Base-by-base conservation (phyloP, 2,329 filamentous ascomycete species). In the Macrophomina pseudophaseolina region DNA sequence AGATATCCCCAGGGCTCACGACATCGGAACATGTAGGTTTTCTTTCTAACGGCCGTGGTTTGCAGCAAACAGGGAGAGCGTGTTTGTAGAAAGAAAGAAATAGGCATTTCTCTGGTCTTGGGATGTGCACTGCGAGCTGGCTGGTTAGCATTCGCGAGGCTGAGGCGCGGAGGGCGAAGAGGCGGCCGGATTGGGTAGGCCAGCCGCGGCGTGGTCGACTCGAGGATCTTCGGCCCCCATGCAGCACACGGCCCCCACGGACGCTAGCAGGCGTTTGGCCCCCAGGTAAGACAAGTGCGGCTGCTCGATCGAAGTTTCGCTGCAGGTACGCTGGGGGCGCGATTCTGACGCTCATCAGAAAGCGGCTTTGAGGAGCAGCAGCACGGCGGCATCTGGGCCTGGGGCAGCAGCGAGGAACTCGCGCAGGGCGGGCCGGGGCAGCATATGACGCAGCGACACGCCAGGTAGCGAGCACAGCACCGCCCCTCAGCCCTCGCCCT, bases 1-100 rank as follows among this genome's bases (percentile, higher is more conserved):
- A 56, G 42, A 65, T 65, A 65, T 65, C 49, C 52, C 51, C 42
- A n/a, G 49, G 51, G 38, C 51, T 58, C 28, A 51, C 28, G 59
- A 52, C 23, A 23, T 23, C 23, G 23, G 23, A 44, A 44, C 38
- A 54, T 42, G 33, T 16, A 28, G 9, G n/a, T 40, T 42, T 33
- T 14, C 40, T 42, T 64, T 49, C 14, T 64, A 53, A 64, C 60
- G 60, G 60, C 60, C 48, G 46, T 28, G 42, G 14, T 28, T 4
- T 48, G 28, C 56, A 33, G 53, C 3, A 52, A 44, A 35, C 7
- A 4, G 33, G 9, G 52, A n/a, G 52, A 23, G 23, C 3, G 28
- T 38, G 35, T 58, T 58, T 23, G 56, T 33, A 60, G 42, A 60
- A 33, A 60, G 48, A 48, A n/a, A 38, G 38, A 60, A 60, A 48